These are phyloP conservation scores for Sordaria brevicollis DNA, from an alignment of 495 filamentous ascomycete species.

Conservation along the genomic window DNA sequence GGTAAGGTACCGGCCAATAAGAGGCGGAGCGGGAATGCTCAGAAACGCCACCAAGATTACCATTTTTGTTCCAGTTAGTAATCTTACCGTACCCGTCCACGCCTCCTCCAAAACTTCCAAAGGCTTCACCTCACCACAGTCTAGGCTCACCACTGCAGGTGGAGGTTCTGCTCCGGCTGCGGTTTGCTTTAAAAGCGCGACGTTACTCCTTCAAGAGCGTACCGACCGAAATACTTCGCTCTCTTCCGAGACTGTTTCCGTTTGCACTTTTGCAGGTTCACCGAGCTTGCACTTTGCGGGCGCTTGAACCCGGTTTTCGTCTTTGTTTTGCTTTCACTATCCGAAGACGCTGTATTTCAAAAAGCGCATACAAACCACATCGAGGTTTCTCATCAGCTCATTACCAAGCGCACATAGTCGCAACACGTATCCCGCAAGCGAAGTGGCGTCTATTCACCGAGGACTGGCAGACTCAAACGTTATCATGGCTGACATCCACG, in stretches of 20 bases:
- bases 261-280: neutral
- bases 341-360: conserved; percentile 46
- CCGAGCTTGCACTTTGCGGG: neutral
- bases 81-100: neutral
- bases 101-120: neutral
- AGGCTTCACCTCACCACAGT: neutral
- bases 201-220: neutral
- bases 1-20: no score
- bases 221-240: neutral
- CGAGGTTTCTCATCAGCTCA: neutral
- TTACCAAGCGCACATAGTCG: neutral
- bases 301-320: neutral
- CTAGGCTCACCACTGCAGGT: neutral
- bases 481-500: conserved; percentile 11
- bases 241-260: neutral
- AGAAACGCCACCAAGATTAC: neutral
- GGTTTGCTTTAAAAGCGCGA: neutral
- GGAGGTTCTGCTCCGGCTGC: neutral
- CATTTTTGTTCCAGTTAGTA: neutral
- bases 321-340: neutral
- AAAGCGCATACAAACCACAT: conserved; percentile 31
- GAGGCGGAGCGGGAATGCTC: neutral
- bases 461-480: neutral
- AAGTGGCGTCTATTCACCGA: neutral
- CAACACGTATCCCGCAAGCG: neutral